phyloP scores from a whole-genome alignment of 2,329 filamentous ascomycete species.

The Exophiala lecanii-corni region DNA sequence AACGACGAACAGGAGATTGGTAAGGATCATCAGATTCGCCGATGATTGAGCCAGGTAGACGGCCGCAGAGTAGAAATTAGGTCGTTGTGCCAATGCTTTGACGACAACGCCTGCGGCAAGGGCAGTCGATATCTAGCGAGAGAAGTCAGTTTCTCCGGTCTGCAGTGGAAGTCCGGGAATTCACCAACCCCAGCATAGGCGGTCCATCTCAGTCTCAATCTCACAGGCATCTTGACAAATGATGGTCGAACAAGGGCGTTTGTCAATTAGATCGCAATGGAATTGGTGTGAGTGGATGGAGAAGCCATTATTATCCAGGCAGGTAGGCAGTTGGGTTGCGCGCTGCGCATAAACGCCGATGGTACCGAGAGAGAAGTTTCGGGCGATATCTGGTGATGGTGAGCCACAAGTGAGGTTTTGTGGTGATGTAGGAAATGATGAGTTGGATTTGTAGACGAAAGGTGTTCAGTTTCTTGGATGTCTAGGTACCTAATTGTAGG shows the following conservation, averaged over 20 bases:
- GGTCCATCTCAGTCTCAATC: slow-evolving; percentile 43
- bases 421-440: too few species aligned
- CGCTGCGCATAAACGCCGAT: not conserved
- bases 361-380: too few species aligned
- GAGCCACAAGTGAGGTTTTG: too few species aligned
- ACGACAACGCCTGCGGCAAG: slow-evolving; percentile 79
- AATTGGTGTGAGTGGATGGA: not conserved
- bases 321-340: not conserved
- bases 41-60: slow-evolving; percentile 97
- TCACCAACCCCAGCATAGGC: slow-evolving; percentile 49
- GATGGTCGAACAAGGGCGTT: not conserved
- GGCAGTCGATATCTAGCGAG: slow-evolving; percentile 67
- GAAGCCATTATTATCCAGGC: not conserved
- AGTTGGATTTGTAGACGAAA: not conserved
- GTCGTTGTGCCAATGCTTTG: slow-evolving; percentile 87
- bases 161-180: slow-evolving; percentile 3
- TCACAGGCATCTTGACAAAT: slow-evolving; percentile 14
- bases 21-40: slow-evolving; percentile 87
- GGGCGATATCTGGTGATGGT: too few species aligned
- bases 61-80: slow-evolving; percentile 97
- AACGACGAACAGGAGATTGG: slow-evolving; percentile 80
- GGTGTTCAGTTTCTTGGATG: not conserved
- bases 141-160: not conserved
- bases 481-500: too few species aligned
- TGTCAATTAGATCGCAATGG: too few species aligned